Conservation (phyloP, 1,139 yeast species). For the Maudiozyma humilis region DNA sequence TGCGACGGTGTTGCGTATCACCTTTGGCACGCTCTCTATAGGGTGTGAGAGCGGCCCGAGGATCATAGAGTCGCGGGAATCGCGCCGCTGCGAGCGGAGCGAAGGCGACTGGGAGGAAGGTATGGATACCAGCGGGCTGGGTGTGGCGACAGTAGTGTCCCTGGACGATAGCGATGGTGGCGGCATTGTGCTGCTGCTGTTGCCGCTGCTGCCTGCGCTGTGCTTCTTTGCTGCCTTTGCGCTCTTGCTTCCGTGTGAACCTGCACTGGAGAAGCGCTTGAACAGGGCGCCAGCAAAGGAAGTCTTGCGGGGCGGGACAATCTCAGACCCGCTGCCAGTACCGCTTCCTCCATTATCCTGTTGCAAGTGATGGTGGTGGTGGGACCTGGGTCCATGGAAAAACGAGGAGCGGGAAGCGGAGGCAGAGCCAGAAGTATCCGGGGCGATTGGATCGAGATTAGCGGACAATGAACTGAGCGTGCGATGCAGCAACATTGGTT, state of each 20-base stretch:
- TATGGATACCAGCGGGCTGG: not conserved
- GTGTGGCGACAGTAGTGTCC: too few species aligned
- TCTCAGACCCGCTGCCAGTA: constrained; percentile 2
- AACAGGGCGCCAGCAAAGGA: constrained; percentile 23
- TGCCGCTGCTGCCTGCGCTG: not conserved
- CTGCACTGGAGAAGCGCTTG: constrained; percentile 17
- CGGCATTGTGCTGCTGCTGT: not conserved
- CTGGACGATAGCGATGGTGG: not conserved
- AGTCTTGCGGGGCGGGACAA: constrained; percentile 17
- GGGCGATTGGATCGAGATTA: constrained; percentile 1
- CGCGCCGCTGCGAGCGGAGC: not conserved
- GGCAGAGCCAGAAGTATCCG: not conserved
- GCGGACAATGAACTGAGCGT: constrained; percentile 21
- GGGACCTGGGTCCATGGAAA: constrained; percentile 1
- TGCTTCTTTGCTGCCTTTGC: constrained; percentile 7
- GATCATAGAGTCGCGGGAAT: constrained; percentile 1
- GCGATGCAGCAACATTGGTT: constrained; percentile 17
- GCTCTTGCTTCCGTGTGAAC: constrained; percentile 1
- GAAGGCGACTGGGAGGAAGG: not conserved
- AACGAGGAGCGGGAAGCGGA: too few species aligned
- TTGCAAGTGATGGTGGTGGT: constrained; percentile 1
- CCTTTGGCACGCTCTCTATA: constrained; percentile 2
- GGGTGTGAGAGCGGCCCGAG: not conserved
- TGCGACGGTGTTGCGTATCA: constrained; percentile 1
- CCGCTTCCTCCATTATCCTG: not conserved